Percentiles rank a stretch among this genome's conserved stretches.
Conservation (phyloP, 352 stramenopile species). For the Pythium dissotocum region DNA sequence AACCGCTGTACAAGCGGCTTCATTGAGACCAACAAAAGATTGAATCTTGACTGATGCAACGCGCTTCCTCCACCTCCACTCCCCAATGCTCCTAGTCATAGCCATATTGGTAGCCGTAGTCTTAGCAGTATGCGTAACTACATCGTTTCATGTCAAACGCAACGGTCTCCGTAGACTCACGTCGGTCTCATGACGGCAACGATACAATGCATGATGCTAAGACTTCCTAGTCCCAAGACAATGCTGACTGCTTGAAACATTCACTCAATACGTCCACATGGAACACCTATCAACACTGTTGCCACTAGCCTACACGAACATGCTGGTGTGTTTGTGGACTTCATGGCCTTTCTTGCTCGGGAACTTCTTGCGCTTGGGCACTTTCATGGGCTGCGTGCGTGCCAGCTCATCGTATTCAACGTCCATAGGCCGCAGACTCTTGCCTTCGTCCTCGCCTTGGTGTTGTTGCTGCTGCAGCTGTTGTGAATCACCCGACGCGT, state of each 20-base stretch:
- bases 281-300: neutral
- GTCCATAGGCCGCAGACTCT: neutral
- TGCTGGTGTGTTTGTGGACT: neutral
- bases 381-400: constrained; percentile 19
- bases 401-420: constrained; percentile 20
- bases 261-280: neutral
- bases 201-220: too few relatives aligned
- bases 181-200: too few relatives aligned
- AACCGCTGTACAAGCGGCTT: constrained; percentile 85
- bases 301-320: neutral
- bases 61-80: constrained; percentile 15
- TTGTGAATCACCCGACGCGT: neutral
- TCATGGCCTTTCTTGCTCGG: neutral
- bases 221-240: too few relatives aligned
- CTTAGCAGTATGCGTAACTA: too few relatives aligned
- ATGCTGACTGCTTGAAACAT: too few relatives aligned
- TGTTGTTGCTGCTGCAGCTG: neutral
- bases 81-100: neutral
- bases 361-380: constrained; percentile 20
- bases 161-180: too few relatives aligned
- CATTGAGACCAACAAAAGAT: constrained; percentile 86
- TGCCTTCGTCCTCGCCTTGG: neutral
- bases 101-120: neutral
- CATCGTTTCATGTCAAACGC: too few relatives aligned
- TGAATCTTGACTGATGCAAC: constrained; percentile 77